phyloP scores from a whole-genome alignment of 371 early-diverging fungal species.

The Apophysomyces ossiformis region DNA sequence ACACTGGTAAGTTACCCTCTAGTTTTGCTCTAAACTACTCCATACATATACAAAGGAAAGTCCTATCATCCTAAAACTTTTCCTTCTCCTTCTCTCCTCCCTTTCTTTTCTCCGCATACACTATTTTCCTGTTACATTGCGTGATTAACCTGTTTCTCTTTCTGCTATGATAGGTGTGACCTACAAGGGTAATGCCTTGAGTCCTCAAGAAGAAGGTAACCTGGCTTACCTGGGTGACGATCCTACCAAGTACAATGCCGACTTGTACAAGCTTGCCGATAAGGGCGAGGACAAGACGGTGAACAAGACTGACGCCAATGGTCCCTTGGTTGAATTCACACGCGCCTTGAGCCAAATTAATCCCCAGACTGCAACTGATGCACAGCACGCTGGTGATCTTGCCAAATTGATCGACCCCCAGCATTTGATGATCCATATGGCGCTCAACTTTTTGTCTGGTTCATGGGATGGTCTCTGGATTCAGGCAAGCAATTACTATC shows the following conservation, averaged over 20 bases:
- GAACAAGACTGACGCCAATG: slow-evolving; percentile 24
- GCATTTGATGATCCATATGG: slow-evolving; percentile 43
- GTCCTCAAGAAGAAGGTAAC: slow-evolving; percentile 34
- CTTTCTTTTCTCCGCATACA: not conserved
- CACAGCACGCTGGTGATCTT: slow-evolving; percentile 42
- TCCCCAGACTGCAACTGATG: slow-evolving; percentile 37
- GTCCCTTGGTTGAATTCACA: slow-evolving; percentile 33
- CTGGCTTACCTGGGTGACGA: slow-evolving; percentile 49
- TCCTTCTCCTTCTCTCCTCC: not conserved
- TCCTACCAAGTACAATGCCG: slow-evolving; percentile 30
- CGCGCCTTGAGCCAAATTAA: slow-evolving; percentile 32
- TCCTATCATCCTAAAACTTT: no score
- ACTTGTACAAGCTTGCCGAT: slow-evolving; percentile 49
- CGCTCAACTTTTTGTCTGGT: slow-evolving; percentile 55
- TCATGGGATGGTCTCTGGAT: slow-evolving; percentile 59
- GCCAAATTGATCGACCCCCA: slow-evolving; percentile 46
- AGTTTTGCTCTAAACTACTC: no score
- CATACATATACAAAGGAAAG: no score
- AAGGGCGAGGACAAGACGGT: slow-evolving; percentile 32
- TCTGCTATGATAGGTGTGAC: slow-evolving; percentile 32
- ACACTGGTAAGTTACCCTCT: slow-evolving; percentile 24
- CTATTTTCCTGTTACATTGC: not conserved
- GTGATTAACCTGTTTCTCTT: slow-evolving; percentile 10
- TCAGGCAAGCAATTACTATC: slow-evolving; percentile 57
- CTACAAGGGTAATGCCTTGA: slow-evolving; percentile 48